Base-by-base conservation (phyloP, 169 alveolate species). In the Plasmodium malariae region DNA sequence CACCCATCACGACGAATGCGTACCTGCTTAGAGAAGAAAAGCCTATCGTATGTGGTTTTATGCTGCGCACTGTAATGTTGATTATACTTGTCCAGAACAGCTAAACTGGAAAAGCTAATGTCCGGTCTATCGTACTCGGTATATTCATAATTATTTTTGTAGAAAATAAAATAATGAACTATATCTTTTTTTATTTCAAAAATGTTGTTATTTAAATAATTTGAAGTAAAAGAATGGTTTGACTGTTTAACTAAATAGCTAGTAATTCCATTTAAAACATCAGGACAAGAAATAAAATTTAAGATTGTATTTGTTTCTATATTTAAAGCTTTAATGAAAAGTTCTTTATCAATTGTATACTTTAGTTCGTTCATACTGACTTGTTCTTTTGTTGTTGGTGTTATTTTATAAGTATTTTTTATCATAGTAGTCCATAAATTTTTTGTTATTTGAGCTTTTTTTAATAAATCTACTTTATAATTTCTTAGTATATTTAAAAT, bases 261-360 rank as follows among this genome's bases (percentile, higher is more conserved):
- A n/a, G 91, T 83, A 5, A 83, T 83, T 14, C 91, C 91, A 55
- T 65, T 83, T 11, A 83, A 63, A 4, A 54, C 28, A 54, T 83
- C 91, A 3, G 91, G 91, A 68, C 85, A 68, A 5, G 91, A 60
- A 37, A 83, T 69, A 71, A 83, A 83, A 17, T 83, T 83, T 36
- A 57, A 60, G 12, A 83, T 17, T 3, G 91, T 62, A 83, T 83
- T 83, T 5, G 91, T 83, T 37, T 83, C 91, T 19, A 83, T 0
- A 59, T 83, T 83, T 54, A 83, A 51, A 34, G 91, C 60, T 83
- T 83, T 83, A 54, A 51, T n/a, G 43, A 83, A 71, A 43, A 83
- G 85, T 59, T 67, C 91, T 45, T 55, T 67, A 45, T 83, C 91
- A n/a, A 83, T 83, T 17, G 91, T 28, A 17, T 67, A 34, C 30